Conservation (phyloP, 2,329 filamentous ascomycete species). For the Coniochaeta sp. region DNA sequence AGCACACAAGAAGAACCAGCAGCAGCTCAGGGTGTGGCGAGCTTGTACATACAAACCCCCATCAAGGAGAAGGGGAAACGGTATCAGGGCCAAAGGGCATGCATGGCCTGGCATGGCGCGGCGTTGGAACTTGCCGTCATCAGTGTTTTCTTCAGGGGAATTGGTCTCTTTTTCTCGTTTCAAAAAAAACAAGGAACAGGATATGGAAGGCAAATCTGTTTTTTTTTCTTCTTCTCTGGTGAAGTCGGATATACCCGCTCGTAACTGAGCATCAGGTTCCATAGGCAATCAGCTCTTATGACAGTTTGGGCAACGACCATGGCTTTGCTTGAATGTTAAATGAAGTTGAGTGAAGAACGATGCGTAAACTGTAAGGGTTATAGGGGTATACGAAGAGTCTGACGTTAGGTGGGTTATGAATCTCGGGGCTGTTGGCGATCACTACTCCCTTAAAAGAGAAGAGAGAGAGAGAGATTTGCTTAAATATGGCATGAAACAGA, state of each 20-base stretch:
- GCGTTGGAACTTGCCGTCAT: neutral
- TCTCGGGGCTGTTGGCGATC: too few species aligned
- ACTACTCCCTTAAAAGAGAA: too few species aligned
- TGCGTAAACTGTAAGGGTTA: too few species aligned
- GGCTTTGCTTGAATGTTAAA: neutral
- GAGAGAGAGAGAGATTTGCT: too few species aligned
- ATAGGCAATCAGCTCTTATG: neutral
- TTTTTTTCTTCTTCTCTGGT: neutral
- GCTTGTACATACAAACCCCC: neutral
- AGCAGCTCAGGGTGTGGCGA: neutral
- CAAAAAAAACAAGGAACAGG: neutral
- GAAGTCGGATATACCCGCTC: conserved; percentile 1
- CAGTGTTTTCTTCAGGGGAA: neutral
- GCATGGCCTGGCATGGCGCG: neutral
- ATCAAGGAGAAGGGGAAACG: neutral
- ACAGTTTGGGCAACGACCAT: neutral
- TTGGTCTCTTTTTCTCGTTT: neutral
- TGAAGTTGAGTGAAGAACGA: neutral
- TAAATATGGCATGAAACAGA: too few species aligned
- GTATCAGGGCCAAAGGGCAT: neutral
- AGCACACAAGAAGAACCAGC: too few species aligned
- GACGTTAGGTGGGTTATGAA: too few species aligned
- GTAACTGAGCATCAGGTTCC: neutral
- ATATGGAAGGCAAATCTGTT: neutral
- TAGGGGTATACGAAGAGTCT: too few species aligned